A percentile compares a stretch with the other conserved stretches of the same genome.
These are phyloP conservation scores for Penicillium atrosanguineum DNA, from an alignment of 495 filamentous ascomycete species.

Conservation along the genomic window DNA sequence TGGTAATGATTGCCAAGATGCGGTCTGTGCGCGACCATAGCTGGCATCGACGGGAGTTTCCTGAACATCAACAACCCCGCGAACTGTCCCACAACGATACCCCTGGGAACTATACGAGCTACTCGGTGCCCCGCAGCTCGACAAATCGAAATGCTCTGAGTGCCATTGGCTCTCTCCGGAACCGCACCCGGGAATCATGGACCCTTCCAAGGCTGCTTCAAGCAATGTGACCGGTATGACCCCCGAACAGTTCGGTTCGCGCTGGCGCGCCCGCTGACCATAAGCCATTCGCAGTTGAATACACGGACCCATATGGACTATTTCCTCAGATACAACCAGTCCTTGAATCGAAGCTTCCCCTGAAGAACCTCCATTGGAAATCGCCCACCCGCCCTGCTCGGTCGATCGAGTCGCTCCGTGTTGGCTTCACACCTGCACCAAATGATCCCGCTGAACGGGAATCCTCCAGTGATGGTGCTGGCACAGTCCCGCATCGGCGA, in stretches of 20 bases:
- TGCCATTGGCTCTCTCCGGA: slow-evolving; percentile 26
- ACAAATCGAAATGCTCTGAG: slow-evolving; percentile 32
- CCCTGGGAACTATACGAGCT: slow-evolving; percentile 3
- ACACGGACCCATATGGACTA: slow-evolving; percentile 84
- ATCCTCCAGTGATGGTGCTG: slow-evolving; percentile 34
- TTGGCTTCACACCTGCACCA: slow-evolving; percentile 70
- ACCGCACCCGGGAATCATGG: slow-evolving; percentile 42
- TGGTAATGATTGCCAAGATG: slow-evolving; percentile 10
- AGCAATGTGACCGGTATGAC: slow-evolving; percentile 52
- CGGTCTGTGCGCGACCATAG: slow-evolving; percentile 14
- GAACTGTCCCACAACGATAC: slow-evolving; percentile 1
- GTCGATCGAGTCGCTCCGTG: slow-evolving; percentile 87
- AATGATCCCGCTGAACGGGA: slow-evolving; percentile 32
- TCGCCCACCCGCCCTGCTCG: slow-evolving; percentile 85
- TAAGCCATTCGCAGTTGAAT: slow-evolving; percentile 47
- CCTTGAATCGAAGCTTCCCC: slow-evolving; percentile 73
- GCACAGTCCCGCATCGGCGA: slow-evolving; percentile 59
- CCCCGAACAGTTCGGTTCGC: neutral
- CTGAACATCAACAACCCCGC: slow-evolving; percentile 6
- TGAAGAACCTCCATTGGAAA: slow-evolving; percentile 96
- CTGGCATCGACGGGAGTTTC: slow-evolving; percentile 9
- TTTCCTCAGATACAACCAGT: slow-evolving; percentile 77
- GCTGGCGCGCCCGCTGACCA: slow-evolving; percentile 8
- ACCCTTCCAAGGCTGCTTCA: slow-evolving; percentile 45
- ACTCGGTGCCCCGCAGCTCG: slow-evolving; percentile 2